A percentile compares a stretch with the other conserved stretches of the same genome.
Evolutionary conservation across 257 asterid species (phyloP).

Genomic region (Ehretia macrophylla): DNA sequence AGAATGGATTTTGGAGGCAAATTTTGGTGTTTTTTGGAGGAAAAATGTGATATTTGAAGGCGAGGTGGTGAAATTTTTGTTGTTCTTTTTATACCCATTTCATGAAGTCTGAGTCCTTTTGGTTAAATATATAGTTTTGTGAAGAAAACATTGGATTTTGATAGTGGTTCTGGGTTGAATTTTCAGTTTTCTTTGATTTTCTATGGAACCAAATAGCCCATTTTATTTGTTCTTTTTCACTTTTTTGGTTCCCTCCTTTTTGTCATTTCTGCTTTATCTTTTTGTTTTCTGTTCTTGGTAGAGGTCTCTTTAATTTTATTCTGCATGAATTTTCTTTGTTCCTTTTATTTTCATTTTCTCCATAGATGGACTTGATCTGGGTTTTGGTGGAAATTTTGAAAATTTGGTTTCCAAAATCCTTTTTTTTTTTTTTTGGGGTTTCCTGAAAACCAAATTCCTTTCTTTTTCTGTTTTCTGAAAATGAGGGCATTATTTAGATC

Average conservation of each 20-base stretch:
- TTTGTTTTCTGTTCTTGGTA: no score
- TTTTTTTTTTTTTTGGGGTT: no score
- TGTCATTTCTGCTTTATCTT: neutral
- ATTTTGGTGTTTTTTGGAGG: no score
- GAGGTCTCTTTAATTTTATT: no score
- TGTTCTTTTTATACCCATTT: constrained; percentile 1
- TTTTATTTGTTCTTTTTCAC: no score
- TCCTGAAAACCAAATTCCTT: no score
- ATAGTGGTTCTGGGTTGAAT: constrained; percentile 8
- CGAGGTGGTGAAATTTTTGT: constrained; percentile 12
- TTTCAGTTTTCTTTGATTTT: neutral
- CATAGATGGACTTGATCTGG: constrained; percentile 41
- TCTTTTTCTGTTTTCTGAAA: constrained; percentile 1
- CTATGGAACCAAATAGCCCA: no score
- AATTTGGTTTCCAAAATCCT: neutral
- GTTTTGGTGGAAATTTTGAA: constrained; percentile 20
- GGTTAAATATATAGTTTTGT: neutral
- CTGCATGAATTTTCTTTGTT: neutral
- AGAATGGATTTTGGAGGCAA: constrained; percentile 1
- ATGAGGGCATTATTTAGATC: constrained; percentile 28
- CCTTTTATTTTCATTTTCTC: no score
- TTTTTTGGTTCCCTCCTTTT: no score
- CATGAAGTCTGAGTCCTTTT: constrained; percentile 9
- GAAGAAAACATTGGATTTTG: constrained; percentile 13
- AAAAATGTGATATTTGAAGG: constrained; percentile 11